These are phyloP conservation scores for Prunus kanzakura DNA, from an alignment of 306 rosid genomes.

Conservation along the genomic window DNA sequence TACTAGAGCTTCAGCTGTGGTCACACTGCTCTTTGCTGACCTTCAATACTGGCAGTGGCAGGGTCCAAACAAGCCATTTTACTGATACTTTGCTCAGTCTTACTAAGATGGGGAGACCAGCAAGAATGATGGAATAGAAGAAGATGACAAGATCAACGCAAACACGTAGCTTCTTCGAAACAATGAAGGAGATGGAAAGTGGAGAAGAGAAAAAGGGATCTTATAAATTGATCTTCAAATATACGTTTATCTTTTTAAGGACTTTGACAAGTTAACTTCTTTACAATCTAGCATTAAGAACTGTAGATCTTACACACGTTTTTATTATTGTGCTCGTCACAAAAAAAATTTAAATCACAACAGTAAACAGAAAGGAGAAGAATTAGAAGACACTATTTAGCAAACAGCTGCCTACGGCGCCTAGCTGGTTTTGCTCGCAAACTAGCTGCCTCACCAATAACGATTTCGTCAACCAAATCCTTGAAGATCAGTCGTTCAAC, in stretches of 20 bases:
- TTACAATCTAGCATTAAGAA: constrained; percentile 1
- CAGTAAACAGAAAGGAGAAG: not conserved
- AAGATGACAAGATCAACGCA: not conserved
- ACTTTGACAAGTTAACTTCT: constrained; percentile 10
- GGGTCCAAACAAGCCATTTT: too few species aligned
- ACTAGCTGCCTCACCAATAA: constrained; percentile 64
- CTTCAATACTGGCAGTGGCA: too few species aligned
- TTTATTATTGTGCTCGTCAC: constrained; percentile 2
- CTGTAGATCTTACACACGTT: not conserved
- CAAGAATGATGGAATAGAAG: not conserved
- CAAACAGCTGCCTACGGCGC: constrained; percentile 54
- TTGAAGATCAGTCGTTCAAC: constrained; percentile 74
- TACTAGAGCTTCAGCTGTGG: too few species aligned
- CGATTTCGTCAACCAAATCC: constrained; percentile 72
- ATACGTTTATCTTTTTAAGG: not conserved
- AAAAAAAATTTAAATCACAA: constrained; percentile 1
- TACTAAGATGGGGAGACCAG: too few species aligned
- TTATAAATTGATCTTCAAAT: constrained; percentile 1
- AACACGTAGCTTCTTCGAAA: not conserved
- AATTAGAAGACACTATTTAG: constrained; percentile 32
- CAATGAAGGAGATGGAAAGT: not conserved
- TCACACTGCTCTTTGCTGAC: too few species aligned
- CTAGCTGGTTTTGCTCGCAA: constrained; percentile 55
- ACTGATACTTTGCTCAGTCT: too few species aligned
- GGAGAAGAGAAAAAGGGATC: not conserved